A percentile compares a stretch with the other conserved stretches of the same genome.
Evolutionary conservation across 2,329 filamentous ascomycete genomes (phyloP).

Genomic region (Trichoderma pleuroti): DNA sequence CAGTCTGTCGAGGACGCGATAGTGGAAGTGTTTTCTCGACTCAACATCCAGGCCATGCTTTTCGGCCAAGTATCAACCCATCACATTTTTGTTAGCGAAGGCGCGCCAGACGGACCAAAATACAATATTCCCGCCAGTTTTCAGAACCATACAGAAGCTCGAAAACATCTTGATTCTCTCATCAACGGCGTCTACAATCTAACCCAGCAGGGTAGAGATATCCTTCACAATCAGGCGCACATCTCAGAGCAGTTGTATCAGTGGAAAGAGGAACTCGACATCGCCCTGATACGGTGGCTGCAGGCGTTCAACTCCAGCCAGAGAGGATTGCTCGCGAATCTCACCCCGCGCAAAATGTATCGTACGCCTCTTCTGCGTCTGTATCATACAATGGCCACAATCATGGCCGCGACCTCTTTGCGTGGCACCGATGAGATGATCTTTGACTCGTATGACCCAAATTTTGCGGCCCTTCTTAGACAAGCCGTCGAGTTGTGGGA

Average conservation of each 20-base stretch:
- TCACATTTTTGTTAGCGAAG: constrained; percentile 13
- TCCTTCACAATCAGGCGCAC: neutral
- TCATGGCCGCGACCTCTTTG: constrained; percentile 13
- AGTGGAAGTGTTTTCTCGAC: constrained; percentile 28
- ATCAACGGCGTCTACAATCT: constrained; percentile 9
- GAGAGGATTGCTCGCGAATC: neutral
- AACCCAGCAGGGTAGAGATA: neutral
- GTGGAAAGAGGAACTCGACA: neutral
- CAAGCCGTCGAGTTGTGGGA: constrained; percentile 7
- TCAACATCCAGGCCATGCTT: constrained; percentile 29
- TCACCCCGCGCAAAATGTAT: neutral
- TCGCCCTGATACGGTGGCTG: constrained; percentile 1
- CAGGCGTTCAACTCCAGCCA: neutral
- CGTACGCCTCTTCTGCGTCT: constrained; percentile 10
- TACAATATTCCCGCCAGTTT: constrained; percentile 8
- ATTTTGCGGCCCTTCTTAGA: neutral
- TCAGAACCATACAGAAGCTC: constrained; percentile 4
- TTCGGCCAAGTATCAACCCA: constrained; percentile 28
- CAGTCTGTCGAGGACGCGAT: constrained; percentile 20
- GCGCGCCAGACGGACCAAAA: constrained; percentile 16
- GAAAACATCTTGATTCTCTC: constrained; percentile 3
- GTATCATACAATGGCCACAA: constrained; percentile 16
- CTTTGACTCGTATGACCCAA: neutral
- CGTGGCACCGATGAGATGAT: constrained; percentile 16
- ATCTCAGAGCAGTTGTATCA: neutral